Evolutionary conservation across 2,329 filamentous ascomycete genomes (phyloP).

Genomic region (Botryotinia calthae): DNA sequence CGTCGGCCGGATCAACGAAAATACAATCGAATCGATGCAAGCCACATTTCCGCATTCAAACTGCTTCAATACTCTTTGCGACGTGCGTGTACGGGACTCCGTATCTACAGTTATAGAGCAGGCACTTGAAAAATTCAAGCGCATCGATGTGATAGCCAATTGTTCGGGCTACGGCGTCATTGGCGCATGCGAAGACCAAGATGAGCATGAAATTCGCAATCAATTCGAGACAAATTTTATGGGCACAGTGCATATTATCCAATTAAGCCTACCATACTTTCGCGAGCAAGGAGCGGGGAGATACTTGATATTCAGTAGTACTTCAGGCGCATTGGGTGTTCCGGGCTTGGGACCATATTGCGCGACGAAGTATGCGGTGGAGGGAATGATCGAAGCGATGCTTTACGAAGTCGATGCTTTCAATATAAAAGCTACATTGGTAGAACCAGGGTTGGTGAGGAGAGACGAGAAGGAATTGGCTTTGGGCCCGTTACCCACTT

Average conservation of each 20-base stretch:
- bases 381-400: constrained; percentile 94
- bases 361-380: constrained; percentile 94
- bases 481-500: constrained; percentile 64
- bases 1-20: constrained; percentile 80
- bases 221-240: constrained; percentile 99
- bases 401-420: constrained; percentile 90
- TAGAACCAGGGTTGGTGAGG: constrained; percentile 85
- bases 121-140: constrained; percentile 72
- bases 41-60: constrained; percentile 61
- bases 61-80: constrained; percentile 80
- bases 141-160: constrained; percentile 86
- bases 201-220: constrained; percentile 89
- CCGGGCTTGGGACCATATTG: constrained; percentile 92
- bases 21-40: constrained; percentile 68
- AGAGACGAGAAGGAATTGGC: constrained; percentile 71
- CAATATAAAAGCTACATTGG: constrained; percentile 89
- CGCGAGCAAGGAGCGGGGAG: constrained; percentile 71
- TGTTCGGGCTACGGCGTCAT: constrained; percentile 96
- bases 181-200: constrained; percentile 93
- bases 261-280: constrained; percentile 84
- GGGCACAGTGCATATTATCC: constrained; percentile 90
- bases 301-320: constrained; percentile 94
- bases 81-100: constrained; percentile 79
- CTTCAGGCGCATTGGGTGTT: constrained; percentile 86
- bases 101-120: constrained; percentile 69